Percentiles rank a stretch among this genome's conserved stretches.
Evolutionary conservation across 345 rosid genomes (phyloP).

Genomic region (Aegle marmelos): DNA sequence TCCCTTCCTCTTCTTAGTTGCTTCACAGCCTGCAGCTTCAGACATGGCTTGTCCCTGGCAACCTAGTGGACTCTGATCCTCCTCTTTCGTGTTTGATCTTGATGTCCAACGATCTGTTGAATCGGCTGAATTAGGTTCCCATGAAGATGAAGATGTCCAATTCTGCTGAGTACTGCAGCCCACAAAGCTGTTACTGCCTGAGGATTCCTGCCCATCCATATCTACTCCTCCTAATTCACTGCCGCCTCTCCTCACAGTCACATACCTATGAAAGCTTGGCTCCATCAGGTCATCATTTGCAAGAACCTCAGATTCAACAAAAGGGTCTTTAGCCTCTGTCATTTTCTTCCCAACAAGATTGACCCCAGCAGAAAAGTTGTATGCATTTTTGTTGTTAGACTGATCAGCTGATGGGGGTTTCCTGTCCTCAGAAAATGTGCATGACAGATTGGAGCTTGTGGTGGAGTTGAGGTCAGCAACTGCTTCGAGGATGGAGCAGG

Average conservation of each 20-base stretch:
- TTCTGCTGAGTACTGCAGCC: slow-evolving; percentile 46
- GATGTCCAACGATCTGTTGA: slow-evolving; percentile 71
- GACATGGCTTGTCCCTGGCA: slow-evolving; percentile 21
- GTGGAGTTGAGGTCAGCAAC: slow-evolving; percentile 83
- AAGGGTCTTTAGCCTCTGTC: slow-evolving; percentile 43
- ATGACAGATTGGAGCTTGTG: slow-evolving; percentile 45
- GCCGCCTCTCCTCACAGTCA: slow-evolving; percentile 71
- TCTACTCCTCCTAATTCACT: slow-evolving; percentile 40
- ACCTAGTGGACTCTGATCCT: slow-evolving; percentile 42
- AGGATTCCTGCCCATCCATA: slow-evolving; percentile 77
- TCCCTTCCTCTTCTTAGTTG: slow-evolving; percentile 33
- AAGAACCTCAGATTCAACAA: slow-evolving; percentile 59
- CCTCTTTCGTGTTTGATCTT: slow-evolving; percentile 44
- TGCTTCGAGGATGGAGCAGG: slow-evolving; percentile 74
- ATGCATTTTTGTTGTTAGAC: slow-evolving; percentile 32
- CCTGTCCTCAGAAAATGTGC: slow-evolving; percentile 30
- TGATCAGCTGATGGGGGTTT: slow-evolving; percentile 22
- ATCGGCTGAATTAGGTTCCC: slow-evolving; percentile 78
- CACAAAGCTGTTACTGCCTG: slow-evolving; percentile 82
- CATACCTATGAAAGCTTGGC: slow-evolving; percentile 87
- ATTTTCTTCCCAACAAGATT: slow-evolving; percentile 31
- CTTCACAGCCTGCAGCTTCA: slow-evolving; percentile 30
- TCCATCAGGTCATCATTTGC: slow-evolving; percentile 61
- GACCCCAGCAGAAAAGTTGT: slow-evolving; percentile 12
- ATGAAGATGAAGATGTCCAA: slow-evolving; percentile 50